Conservation (phyloP, 768 basidiomycete genomes). For the Collybia mongolica region DNA sequence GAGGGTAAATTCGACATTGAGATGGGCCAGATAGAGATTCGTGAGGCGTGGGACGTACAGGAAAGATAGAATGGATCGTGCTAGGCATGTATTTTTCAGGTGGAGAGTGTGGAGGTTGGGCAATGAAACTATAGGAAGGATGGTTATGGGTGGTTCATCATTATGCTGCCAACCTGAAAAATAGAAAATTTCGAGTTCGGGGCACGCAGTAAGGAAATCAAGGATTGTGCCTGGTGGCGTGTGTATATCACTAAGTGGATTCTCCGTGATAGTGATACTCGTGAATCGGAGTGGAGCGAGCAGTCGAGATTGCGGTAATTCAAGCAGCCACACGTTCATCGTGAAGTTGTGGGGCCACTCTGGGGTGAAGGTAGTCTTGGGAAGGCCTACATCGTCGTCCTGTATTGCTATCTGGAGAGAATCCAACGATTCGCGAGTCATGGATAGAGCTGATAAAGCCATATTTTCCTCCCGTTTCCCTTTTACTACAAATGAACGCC, state of each 20-base stretch:
- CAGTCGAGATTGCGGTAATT: constrained; percentile 43
- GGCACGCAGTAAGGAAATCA: constrained; percentile 59
- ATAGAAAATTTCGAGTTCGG: constrained; percentile 57
- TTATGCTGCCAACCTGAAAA: constrained; percentile 55
- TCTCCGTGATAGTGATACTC: constrained; percentile 56
- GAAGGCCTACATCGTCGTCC: constrained; percentile 29
- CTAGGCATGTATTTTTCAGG: constrained; percentile 57
- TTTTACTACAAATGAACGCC: constrained; percentile 50
- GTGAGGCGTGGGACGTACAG: constrained; percentile 59
- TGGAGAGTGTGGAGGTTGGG: constrained; percentile 57
- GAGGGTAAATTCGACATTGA: constrained; percentile 62
- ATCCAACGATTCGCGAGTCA: constrained; percentile 25
- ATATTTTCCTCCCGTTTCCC: constrained; percentile 37
- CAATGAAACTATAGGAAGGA: constrained; percentile 47
- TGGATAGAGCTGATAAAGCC: constrained; percentile 17
- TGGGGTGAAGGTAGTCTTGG: constrained; percentile 29
- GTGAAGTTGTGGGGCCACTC: constrained; percentile 24
- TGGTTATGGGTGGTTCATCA: constrained; percentile 26
- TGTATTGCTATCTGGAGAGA: constrained; percentile 37
- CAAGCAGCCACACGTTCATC: constrained; percentile 49
- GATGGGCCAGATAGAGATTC: constrained; percentile 60
- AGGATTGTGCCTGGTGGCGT: constrained; percentile 51
- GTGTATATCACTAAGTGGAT: constrained; percentile 30
- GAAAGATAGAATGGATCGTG: constrained; percentile 63
- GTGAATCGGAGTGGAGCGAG: constrained; percentile 55